phyloP scores from a whole-genome alignment of 202 grass and related monocot genomes.

The Dendrocalamus latiflorus region DNA sequence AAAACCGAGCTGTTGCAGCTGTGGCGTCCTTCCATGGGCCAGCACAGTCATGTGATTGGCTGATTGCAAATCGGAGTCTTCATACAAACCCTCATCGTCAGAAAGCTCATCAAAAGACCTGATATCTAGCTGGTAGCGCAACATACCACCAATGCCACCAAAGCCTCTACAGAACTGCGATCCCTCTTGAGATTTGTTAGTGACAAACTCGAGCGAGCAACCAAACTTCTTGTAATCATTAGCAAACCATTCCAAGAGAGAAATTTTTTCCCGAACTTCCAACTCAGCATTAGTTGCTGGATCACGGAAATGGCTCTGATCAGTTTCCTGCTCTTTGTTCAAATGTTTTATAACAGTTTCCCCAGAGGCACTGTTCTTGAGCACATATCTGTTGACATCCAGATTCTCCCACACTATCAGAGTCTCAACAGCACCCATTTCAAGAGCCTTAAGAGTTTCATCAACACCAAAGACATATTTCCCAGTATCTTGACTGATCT shows the following conservation, averaged over 20 bases:
- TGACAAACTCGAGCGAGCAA: constrained; percentile 80
- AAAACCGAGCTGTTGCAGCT: constrained; percentile 17
- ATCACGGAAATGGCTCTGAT: constrained; percentile 77
- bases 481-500: constrained; percentile 92
- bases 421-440: constrained; percentile 86
- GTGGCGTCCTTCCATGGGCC: constrained; percentile 49
- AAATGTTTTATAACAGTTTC: constrained; percentile 67
- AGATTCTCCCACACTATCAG: constrained; percentile 92
- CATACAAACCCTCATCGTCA: constrained; percentile 63
- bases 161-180: constrained; percentile 92
- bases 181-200: constrained; percentile 88
- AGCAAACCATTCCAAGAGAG: constrained; percentile 89
- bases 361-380: constrained; percentile 54
- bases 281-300: constrained; percentile 52
- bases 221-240: constrained; percentile 88
- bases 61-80: constrained; percentile 87
- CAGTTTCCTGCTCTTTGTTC: constrained; percentile 76
- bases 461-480: constrained; percentile 89
- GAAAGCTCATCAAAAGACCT: constrained; percentile 75
- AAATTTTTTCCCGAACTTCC: constrained; percentile 74
- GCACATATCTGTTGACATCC: constrained; percentile 58
- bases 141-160: constrained; percentile 86
- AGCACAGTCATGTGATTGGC: constrained; percentile 44
- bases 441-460: constrained; percentile 77
- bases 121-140: constrained; percentile 87